A percentile compares a stretch with the other conserved stretches of the same genome.
Evolutionary conservation across 768 basidiomycete species (phyloP).

Genomic region (Leccinum broughii): DNA sequence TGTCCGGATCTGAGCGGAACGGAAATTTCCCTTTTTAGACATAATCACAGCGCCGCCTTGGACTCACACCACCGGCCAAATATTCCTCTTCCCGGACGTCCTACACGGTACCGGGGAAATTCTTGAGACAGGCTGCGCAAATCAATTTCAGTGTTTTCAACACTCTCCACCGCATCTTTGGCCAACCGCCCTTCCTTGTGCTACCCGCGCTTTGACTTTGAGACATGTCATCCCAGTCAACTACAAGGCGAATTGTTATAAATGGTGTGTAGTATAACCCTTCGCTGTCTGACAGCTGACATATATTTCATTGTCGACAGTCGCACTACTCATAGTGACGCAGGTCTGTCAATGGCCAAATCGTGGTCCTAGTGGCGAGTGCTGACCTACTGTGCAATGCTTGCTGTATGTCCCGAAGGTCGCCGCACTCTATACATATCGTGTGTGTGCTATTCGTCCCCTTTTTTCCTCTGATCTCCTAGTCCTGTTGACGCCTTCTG

Average conservation of each 20-base stretch:
- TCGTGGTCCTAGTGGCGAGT: neutral
- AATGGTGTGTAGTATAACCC: slow-evolving; percentile 37
- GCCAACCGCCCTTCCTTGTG: neutral
- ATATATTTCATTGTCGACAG: slow-evolving; percentile 29
- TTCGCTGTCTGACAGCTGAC: slow-evolving; percentile 10
- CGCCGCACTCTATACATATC: slow-evolving; percentile 74
- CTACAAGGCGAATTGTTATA: slow-evolving; percentile 44
- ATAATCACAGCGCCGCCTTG: too few relatives aligned
- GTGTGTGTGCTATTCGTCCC: slow-evolving; percentile 44
- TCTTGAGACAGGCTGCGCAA: neutral
- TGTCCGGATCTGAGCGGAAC: too few relatives aligned
- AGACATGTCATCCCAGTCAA: slow-evolving; percentile 32
- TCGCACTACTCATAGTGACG: slow-evolving; percentile 51
- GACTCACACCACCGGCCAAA: too few relatives aligned
- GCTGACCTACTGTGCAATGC: slow-evolving; percentile 5
- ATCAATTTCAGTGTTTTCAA: neutral
- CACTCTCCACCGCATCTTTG: neutral
- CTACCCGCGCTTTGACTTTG: neutral
- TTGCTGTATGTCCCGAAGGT: slow-evolving; percentile 46
- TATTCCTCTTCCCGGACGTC: neutral
- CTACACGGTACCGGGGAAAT: neutral
- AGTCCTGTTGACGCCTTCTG: neutral
- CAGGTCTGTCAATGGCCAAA: slow-evolving; percentile 40
- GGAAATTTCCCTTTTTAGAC: too few relatives aligned
- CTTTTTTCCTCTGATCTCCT: neutral